Percentiles rank a stretch among this genome's conserved stretches.
These are phyloP conservation scores for Torulaspora quercuum DNA, from an alignment of 805 yeast species.

Conservation along the genomic window DNA sequence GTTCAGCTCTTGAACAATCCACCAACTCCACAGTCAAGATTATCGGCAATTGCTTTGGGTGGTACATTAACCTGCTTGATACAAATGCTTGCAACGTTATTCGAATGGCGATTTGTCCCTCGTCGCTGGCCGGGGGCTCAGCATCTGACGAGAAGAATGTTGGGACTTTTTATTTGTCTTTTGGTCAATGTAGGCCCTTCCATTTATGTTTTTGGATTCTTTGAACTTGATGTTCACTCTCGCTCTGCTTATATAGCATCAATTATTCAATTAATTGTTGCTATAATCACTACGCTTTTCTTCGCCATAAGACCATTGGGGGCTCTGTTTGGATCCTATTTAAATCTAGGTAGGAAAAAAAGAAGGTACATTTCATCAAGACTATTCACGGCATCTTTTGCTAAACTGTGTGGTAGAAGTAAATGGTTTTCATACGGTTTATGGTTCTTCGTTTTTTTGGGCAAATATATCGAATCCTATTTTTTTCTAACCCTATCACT, in stretches of 20 bases:
- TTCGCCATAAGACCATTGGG: conserved; percentile 63
- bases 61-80: conserved; percentile 60
- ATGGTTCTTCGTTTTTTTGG: conserved; percentile 63
- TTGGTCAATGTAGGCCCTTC: conserved; percentile 49
- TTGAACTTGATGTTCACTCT: conserved; percentile 33
- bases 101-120: conserved; percentile 65
- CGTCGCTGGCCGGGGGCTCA: conserved; percentile 70
- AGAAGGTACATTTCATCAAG: conserved; percentile 51
- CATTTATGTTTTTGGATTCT: conserved; percentile 45
- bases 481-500: conserved; percentile 71
- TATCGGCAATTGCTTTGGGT: conserved; percentile 62
- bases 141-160: conserved; percentile 49
- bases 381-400: conserved; percentile 59
- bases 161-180: conserved; percentile 43
- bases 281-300: conserved; percentile 52
- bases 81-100: conserved; percentile 51
- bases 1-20: conserved; percentile 51
- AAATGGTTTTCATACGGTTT: conserved; percentile 61
- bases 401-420: conserved; percentile 50
- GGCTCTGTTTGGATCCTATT: conserved; percentile 46
- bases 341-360: conserved; percentile 31
- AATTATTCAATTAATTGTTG: conserved; percentile 52
- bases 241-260: conserved; percentile 43
- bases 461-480: conserved; percentile 74
- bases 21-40: conserved; percentile 54